These are phyloP conservation scores for Juncus inflexus DNA, from an alignment of 176 grass and related monocot species.

Conservation along the genomic window DNA sequence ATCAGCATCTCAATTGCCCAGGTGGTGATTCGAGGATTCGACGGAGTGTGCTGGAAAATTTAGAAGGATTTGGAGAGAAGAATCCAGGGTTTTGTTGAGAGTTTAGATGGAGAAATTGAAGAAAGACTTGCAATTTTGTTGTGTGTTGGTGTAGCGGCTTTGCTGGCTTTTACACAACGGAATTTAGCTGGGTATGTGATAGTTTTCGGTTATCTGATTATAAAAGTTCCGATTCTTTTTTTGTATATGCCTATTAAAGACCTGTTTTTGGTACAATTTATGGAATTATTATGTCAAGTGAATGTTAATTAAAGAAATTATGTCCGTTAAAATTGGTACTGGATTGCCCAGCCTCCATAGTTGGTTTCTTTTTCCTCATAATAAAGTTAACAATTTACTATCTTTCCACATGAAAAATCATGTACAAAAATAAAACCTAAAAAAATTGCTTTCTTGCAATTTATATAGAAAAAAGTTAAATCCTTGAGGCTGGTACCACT, in stretches of 20 bases:
- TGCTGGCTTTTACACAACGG: slow-evolving; percentile 79
- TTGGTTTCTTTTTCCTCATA: too few relatives aligned
- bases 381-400: too few relatives aligned
- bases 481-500: too few relatives aligned
- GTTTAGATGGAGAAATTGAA: slow-evolving; percentile 26
- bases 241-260: not conserved
- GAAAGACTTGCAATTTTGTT: slow-evolving; percentile 55
- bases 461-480: too few relatives aligned
- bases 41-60: slow-evolving; percentile 38
- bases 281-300: too few relatives aligned
- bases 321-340: not conserved
- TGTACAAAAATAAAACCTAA: not conserved
- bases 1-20: slow-evolving; percentile 10
- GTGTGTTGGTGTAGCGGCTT: slow-evolving; percentile 54
- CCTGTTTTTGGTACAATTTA: not conserved
- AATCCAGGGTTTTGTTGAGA: slow-evolving; percentile 31
- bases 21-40: slow-evolving; percentile 40
- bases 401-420: too few relatives aligned
- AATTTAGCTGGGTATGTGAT: slow-evolving; percentile 74
- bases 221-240: not conserved
- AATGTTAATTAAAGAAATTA: not conserved
- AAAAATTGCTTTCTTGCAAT: too few relatives aligned
- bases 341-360: not conserved
- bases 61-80: slow-evolving; percentile 37
- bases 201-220: not conserved